A percentile compares a stretch with the other conserved stretches of the same genome.
Conservation (phyloP, 2,329 filamentous ascomycete species). For the Aphanoascus verrucosus region DNA sequence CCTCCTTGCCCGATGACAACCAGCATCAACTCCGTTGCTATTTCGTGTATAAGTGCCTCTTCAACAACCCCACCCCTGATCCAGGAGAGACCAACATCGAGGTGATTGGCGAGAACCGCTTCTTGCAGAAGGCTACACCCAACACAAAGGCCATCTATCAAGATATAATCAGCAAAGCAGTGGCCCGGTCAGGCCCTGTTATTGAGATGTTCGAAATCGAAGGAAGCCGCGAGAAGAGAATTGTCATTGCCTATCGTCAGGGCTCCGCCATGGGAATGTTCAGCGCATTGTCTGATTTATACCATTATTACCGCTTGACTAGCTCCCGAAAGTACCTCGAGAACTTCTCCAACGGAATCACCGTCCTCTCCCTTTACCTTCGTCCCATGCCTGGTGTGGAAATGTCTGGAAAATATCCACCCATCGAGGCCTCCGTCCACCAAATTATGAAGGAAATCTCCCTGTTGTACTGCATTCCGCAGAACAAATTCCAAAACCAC, state of each 20-base stretch:
- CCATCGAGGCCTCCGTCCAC: constrained; percentile 88
- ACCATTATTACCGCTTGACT: constrained; percentile 97
- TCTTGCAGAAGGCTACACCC: constrained; percentile 86
- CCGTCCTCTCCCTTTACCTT: constrained; percentile 91
- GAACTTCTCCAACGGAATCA: constrained; percentile 97
- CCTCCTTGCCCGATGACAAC: constrained; percentile 60
- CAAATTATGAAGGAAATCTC: constrained; percentile 99
- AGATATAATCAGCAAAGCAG: constrained; percentile 78
- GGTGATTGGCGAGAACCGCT: constrained; percentile 82
- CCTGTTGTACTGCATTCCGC: constrained; percentile 90
- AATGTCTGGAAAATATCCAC: constrained; percentile 51
- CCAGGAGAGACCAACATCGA: constrained; percentile 79
- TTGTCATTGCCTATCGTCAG: constrained; percentile 90
- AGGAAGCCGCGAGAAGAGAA: constrained; percentile 76
- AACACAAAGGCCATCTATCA: constrained; percentile 97
- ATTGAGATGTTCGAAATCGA: constrained; percentile 98
- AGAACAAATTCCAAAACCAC: constrained; percentile 86
- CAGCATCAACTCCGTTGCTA: constrained; percentile 89
- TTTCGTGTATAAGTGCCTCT: constrained; percentile 96
- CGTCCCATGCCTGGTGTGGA: constrained; percentile 55
- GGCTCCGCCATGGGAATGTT: constrained; percentile 87
- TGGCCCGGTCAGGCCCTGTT: constrained; percentile 77
- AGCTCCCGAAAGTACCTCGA: constrained; percentile 96
- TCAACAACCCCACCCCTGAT: constrained; percentile 61
- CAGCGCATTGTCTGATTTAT: constrained; percentile 87